Conservation (phyloP, 257 asterid species). For the Striga asiatica region DNA sequence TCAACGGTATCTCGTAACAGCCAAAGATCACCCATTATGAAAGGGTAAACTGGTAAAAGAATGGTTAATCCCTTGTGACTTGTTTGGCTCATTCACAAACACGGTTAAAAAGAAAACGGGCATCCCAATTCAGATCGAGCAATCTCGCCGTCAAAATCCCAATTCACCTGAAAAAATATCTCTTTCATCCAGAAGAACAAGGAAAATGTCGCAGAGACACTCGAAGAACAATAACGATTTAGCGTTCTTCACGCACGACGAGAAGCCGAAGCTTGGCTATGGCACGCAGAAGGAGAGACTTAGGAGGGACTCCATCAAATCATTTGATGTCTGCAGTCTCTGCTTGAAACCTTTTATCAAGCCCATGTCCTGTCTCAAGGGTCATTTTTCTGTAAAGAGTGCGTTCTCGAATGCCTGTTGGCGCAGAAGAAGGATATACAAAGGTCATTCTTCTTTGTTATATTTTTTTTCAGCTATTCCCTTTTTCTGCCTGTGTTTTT, state of each 20-base stretch:
- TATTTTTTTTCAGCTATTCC: neutral
- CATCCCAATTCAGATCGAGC: neutral
- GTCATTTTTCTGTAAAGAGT: constrained; percentile 90
- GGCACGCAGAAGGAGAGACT: constrained; percentile 94
- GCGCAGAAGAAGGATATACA: constrained; percentile 86
- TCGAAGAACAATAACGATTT: constrained; percentile 96
- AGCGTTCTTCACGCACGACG: constrained; percentile 92
- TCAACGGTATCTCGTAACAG: no score
- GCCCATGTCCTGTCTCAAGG: constrained; percentile 79
- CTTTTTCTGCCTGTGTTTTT: neutral
- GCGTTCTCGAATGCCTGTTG: constrained; percentile 79
- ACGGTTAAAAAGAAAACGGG: no score
- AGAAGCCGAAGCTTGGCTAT: constrained; percentile 92
- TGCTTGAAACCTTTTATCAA: constrained; percentile 88
- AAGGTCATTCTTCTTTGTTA: constrained; percentile 35
- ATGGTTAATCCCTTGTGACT: no score
- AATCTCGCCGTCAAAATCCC: neutral
- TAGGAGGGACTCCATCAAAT: constrained; percentile 84
- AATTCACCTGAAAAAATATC: no score
- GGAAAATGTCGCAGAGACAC: constrained; percentile 89
- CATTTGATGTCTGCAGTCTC: constrained; percentile 82
- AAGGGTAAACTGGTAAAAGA: no score
- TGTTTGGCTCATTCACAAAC: no score
- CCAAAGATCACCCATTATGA: no score
- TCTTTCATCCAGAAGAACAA: no score